Evolutionary conservation across 2,329 filamentous ascomycete genomes (phyloP).

Genomic region (Fusarium oligoseptatum): DNA sequence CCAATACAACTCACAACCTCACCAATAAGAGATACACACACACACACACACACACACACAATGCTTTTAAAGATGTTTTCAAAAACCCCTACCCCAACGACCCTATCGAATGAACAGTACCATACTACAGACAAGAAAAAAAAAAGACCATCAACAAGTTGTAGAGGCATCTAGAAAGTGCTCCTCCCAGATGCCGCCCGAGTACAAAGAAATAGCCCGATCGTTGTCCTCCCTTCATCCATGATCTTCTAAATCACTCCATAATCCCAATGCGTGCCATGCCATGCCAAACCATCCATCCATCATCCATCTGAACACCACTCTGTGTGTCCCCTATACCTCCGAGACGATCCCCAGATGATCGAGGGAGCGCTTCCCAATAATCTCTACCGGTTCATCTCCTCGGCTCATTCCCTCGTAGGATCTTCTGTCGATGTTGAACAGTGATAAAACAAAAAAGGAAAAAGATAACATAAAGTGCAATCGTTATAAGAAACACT

Average conservation of each 20-base stretch:
- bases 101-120: slow-evolving; percentile 43
- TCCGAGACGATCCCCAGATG: slow-evolving; percentile 35
- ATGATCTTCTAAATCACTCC: slow-evolving; percentile 44
- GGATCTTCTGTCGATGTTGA: slow-evolving; percentile 40
- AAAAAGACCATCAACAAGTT: slow-evolving; percentile 34
- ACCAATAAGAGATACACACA: no score
- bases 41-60: not conserved
- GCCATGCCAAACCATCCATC: slow-evolving; percentile 38
- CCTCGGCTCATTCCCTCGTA: slow-evolving; percentile 35
- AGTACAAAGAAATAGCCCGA: slow-evolving; percentile 39
- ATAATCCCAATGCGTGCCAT: slow-evolving; percentile 38
- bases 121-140: slow-evolving; percentile 47
- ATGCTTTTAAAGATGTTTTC: slow-evolving; percentile 42
- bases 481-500: slow-evolving; percentile 52
- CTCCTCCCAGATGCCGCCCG: slow-evolving; percentile 33
- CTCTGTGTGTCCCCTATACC: slow-evolving; percentile 28
- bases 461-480: slow-evolving; percentile 46
- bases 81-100: slow-evolving; percentile 42
- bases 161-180: slow-evolving; percentile 36
- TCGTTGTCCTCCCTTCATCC: slow-evolving; percentile 29
- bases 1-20: no score
- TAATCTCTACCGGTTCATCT: slow-evolving; percentile 36
- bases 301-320: slow-evolving; percentile 15
- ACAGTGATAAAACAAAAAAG: slow-evolving; percentile 42
- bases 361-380: slow-evolving; percentile 40